Base-by-base conservation (phyloP, 768 basidiomycete genomes). In the Candolleomyces eurysporus region DNA sequence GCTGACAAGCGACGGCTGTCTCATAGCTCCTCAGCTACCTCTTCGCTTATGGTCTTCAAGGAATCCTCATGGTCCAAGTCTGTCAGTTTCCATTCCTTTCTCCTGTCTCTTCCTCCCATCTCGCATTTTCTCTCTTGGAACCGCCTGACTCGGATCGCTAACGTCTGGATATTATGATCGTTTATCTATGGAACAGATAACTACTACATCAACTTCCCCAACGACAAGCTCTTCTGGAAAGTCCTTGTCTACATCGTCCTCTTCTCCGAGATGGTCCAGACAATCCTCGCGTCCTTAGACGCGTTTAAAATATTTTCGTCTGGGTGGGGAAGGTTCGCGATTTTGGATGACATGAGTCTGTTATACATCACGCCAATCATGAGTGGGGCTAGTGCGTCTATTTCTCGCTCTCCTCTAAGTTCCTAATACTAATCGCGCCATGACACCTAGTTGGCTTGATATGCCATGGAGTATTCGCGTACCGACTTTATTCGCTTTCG, bases 391-490 rank as follows among this genome's bases (percentile, higher is more conserved):
- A 68, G 68, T 67, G 53, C 56, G 69, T 36, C 65, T 32, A 48
- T 61, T 56, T 36, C 36, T 6, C 36, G 6, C 36, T 36, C 36
- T 36, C 59, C 50, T 64, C 31, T 13, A 36, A 30, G 8, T 55
- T n/a, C 11, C 10, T 48, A 30, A 22, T 19, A n/a, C 10, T 46
- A 13, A 16, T 58, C 43, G 30, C 45, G 32, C 21, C 22, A 40
- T 57, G 10, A 17, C 8, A 56, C 31, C 46, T 40, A 72, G 65
- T 69, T 50, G 67, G 71, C 11, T 49, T 69, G 17, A 60, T 71
- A 0, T 74, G 71, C 52, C 73, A 75, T 58, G 48, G 70, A 13
- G 72, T 68, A 26, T 75, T 74, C 49, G 72, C 72, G 7, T 71
- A 70, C 56, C 69, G 74, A 11, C 62, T 75, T 22, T 63, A 62